A percentile compares a stretch with the other conserved stretches of the same genome.
Conservation (phyloP, 352 stramenopile species). For the Globisporangium heterothallicum region DNA sequence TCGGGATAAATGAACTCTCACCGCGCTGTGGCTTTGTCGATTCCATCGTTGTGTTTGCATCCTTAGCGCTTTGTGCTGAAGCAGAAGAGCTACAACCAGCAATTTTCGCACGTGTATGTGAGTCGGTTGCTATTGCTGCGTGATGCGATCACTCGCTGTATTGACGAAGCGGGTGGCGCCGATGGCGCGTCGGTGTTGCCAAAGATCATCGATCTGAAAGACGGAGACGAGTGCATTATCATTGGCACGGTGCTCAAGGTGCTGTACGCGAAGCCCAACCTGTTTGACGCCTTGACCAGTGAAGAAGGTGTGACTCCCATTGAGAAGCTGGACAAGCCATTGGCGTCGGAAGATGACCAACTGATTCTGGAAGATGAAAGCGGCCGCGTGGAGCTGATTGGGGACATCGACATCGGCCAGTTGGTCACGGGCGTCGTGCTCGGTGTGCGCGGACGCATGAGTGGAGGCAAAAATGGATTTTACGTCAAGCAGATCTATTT, state of each 20-base stretch:
- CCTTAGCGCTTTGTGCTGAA: slow-evolving; percentile 78
- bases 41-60: neutral
- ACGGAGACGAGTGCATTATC: slow-evolving; percentile 61
- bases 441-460: slow-evolving; percentile 56
- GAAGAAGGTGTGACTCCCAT: slow-evolving; percentile 50
- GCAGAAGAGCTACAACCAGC: slow-evolving; percentile 79
- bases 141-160: slow-evolving; percentile 38
- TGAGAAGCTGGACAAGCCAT: slow-evolving; percentile 21
- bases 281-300: slow-evolving; percentile 74
- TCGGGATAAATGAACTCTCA: too few species aligned
- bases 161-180: slow-evolving; percentile 24
- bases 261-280: slow-evolving; percentile 63
- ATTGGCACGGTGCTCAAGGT: slow-evolving; percentile 85
- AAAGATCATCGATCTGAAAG: slow-evolving; percentile 76
- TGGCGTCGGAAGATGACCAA: slow-evolving; percentile 68
- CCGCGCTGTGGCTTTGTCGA: neutral
- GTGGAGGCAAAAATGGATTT: slow-evolving; percentile 36
- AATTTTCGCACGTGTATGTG: slow-evolving; percentile 91
- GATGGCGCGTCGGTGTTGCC: slow-evolving; percentile 31
- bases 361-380: slow-evolving; percentile 87
- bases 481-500: slow-evolving; percentile 56
- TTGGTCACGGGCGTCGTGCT: slow-evolving; percentile 76
- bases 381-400: slow-evolving; percentile 72
- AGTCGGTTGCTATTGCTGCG: slow-evolving; percentile 72
- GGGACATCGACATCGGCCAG: slow-evolving; percentile 37